A percentile compares a stretch with the other conserved stretches of the same genome.
phyloP scores from a whole-genome alignment of 345 rosid species.

The Limnanthes douglasii region DNA sequence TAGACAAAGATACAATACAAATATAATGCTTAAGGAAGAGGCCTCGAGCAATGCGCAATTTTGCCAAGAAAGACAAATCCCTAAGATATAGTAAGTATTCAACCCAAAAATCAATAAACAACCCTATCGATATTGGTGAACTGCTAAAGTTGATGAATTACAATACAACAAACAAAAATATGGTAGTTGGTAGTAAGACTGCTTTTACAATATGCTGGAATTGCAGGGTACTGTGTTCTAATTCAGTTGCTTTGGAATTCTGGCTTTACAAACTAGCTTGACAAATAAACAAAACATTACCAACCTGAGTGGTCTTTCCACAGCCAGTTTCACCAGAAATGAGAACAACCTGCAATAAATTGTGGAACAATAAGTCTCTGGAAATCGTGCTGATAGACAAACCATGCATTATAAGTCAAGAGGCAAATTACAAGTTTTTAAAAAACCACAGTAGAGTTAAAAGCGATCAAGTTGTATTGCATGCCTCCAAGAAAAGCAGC shows the following conservation, averaged over 20 bases:
- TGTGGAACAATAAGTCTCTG: conserved; percentile 6
- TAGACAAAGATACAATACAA: too few relatives aligned
- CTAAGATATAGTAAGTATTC: too few relatives aligned
- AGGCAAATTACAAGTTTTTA: neutral
- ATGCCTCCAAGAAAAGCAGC: conserved; percentile 7
- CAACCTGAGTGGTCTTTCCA: conserved; percentile 92
- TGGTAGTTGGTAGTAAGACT: too few relatives aligned
- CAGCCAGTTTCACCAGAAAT: conserved; percentile 84
- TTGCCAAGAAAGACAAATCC: too few relatives aligned
- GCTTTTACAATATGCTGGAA: neutral
- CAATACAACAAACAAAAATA: too few relatives aligned
- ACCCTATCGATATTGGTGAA: too few relatives aligned
- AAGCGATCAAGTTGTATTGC: conserved; percentile 1
- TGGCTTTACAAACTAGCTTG: conserved; percentile 5
- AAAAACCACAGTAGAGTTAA: neutral
- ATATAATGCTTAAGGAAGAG: too few relatives aligned
- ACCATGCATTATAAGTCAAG: neutral
- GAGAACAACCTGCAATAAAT: conserved; percentile 41
- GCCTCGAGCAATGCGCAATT: too few relatives aligned
- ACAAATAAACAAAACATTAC: conserved; percentile 10
- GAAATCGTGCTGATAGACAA: conserved; percentile 1
- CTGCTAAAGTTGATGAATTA: too few relatives aligned
- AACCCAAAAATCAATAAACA: neutral
- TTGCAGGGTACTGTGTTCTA: neutral
- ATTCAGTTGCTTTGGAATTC: neutral